Base-by-base conservation (phyloP, 2,329 filamentous ascomycete genomes). In the Epichloe coenophiala region DNA sequence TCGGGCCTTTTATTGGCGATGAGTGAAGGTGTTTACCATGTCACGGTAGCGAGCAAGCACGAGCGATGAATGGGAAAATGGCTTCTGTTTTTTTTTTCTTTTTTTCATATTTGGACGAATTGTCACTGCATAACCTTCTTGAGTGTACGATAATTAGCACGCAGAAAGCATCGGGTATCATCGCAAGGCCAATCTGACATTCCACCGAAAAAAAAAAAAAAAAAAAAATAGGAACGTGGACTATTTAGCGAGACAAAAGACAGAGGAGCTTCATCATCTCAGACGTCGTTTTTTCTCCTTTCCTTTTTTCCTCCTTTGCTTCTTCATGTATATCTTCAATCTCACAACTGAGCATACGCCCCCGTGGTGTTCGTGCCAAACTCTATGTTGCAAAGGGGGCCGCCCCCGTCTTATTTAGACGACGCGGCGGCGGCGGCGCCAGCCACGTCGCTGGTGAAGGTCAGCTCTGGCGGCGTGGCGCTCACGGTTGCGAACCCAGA, bases 401-500 rank as follows among this genome's bases (percentile, higher is more conserved):
- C 27, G 27, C 7, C 27, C 27, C 27, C 7, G 8, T 31, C 27
- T 11, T 8, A 31, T 55, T 63, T 65, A 75, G 59, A 73, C 68
- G 59, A 73, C 68, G 47, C 62, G 65, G 54, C 66, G 69, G 52
- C 70, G 68, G 54, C 63, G 63, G 60, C 68, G 69, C 70, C 72
- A 73, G 51, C 66, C 65, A 52, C 67, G 67, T 35, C 61, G 61
- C 48, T 64, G 57, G 41, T 60, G 50, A 12, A 23, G 60, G 21
- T 63, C 64, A 45, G 62, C 62, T 13, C 57, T 54, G 37, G 63
- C 58, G 23, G 63, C 57, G 23, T 64, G 68, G 27, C 55, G 56
- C 54, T 66, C 63, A 33, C 60, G 65, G 54, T 68, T 67, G 52
- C 68, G 72, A 19, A 75, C 68, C 75, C 75, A 79, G 61, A 76